These are phyloP conservation scores for Tothia fuscella DNA, from an alignment of 2,329 filamentous ascomycete species.

Conservation along the genomic window DNA sequence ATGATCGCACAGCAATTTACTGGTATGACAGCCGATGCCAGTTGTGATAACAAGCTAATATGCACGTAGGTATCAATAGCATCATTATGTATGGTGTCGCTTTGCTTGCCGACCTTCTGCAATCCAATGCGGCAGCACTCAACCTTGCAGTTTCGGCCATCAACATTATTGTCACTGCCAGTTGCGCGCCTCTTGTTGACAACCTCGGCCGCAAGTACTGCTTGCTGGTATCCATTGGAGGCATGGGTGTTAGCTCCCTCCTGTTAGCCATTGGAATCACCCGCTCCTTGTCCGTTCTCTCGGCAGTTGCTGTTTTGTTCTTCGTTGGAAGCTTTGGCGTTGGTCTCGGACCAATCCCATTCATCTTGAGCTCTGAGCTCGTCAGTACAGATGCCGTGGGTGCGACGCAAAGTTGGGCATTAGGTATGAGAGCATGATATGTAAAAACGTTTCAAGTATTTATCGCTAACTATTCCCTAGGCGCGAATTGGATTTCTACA, in stretches of 20 bases:
- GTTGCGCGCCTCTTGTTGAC: slow-evolving; percentile 75
- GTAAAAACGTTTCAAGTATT: no score
- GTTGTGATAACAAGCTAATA: background rate
- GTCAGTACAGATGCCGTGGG: slow-evolving; percentile 85
- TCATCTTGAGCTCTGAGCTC: slow-evolving; percentile 84
- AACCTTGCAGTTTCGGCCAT: slow-evolving; percentile 79
- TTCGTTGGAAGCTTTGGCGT: slow-evolving; percentile 88
- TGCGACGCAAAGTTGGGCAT: slow-evolving; percentile 76
- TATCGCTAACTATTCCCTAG: no score
- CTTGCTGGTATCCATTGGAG: slow-evolving; percentile 67
- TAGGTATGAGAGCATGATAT: no score
- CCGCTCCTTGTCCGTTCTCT: slow-evolving; percentile 58
- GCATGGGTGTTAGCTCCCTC: slow-evolving; percentile 71
- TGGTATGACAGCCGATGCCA: slow-evolving; percentile 25
- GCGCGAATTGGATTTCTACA: slow-evolving; percentile 79
- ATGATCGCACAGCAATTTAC: slow-evolving; percentile 91
- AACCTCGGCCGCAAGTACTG: slow-evolving; percentile 78
- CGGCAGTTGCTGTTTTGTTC: slow-evolving; percentile 65
- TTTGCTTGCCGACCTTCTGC: slow-evolving; percentile 68
- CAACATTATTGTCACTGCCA: slow-evolving; percentile 73
- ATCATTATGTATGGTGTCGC: slow-evolving; percentile 98
- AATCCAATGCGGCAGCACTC: slow-evolving; percentile 67
- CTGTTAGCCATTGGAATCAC: slow-evolving; percentile 71
- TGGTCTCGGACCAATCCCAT: slow-evolving; percentile 85
- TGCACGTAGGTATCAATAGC: slow-evolving; percentile 60